Evolutionary conservation across 2,329 filamentous ascomycete genomes (phyloP).

Genomic region (Botrytis fabae): DNA sequence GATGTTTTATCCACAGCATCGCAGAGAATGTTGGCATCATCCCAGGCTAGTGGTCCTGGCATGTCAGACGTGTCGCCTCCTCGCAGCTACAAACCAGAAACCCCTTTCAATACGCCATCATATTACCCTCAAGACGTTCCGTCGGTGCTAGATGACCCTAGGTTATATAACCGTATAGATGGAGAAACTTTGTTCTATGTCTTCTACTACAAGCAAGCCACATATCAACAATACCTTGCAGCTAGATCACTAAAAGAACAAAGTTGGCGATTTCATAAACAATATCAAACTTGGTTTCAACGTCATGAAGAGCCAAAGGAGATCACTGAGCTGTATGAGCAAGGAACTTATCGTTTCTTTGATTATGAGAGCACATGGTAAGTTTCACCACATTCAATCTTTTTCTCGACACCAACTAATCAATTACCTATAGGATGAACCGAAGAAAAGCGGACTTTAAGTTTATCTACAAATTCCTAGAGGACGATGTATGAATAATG

Average conservation of each 20-base stretch:
- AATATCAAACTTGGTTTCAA: constrained; percentile 99
- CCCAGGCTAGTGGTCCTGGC: constrained; percentile 72
- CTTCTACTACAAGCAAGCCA: constrained; percentile 98
- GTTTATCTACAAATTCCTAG: constrained; percentile 96
- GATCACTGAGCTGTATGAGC: constrained; percentile 98
- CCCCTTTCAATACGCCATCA: constrained; percentile 73
- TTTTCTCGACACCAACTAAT: constrained; percentile 3
- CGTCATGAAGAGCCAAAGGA: constrained; percentile 97
- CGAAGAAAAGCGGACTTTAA: constrained; percentile 96
- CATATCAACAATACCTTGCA: constrained; percentile 91
- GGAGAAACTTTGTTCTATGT: constrained; percentile 97
- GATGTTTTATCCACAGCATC: constrained; percentile 57
- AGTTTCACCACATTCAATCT: constrained; percentile 19
- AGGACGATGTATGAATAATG: constrained; percentile 75
- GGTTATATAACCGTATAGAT: constrained; percentile 85
- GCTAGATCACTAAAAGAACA: constrained; percentile 97
- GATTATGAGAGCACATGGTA: constrained; percentile 99
- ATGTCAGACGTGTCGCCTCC: constrained; percentile 76
- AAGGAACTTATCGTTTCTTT: constrained; percentile 98
- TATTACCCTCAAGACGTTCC: constrained; percentile 94
- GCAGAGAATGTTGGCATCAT: constrained; percentile 72
- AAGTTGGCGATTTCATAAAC: constrained; percentile 99
- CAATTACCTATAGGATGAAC: constrained; percentile 75
- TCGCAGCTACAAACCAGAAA: constrained; percentile 79
- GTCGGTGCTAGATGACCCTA: constrained; percentile 85